Evolutionary conservation across 768 basidiomycete genomes (phyloP).

Genomic region (Asterophora parasitica): DNA sequence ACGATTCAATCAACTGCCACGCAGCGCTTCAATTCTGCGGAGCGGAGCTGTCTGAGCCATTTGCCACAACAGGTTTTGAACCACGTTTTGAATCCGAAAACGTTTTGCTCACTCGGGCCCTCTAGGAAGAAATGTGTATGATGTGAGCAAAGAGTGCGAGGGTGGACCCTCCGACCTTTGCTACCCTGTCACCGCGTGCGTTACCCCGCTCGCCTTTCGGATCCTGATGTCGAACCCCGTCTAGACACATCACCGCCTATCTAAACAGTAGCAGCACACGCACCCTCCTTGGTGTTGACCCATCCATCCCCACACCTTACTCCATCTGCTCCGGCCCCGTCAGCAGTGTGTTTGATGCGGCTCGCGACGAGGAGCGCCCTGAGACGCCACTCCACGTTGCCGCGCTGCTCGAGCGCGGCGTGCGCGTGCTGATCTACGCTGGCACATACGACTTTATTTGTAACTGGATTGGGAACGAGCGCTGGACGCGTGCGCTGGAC

Average conservation of each 20-base stretch:
- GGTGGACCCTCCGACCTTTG: constrained; percentile 47
- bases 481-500: constrained; percentile 64
- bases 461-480: constrained; percentile 71
- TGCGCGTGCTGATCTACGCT: constrained; percentile 66
- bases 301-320: constrained; percentile 31
- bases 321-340: constrained; percentile 36
- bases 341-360: constrained; percentile 37
- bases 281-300: constrained; percentile 57
- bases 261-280: constrained; percentile 57
- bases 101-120: too few relatives aligned
- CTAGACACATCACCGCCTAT: constrained; percentile 53
- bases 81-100: too few relatives aligned
- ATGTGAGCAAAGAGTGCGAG: constrained; percentile 60
- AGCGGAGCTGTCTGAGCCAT: constrained; percentile 38
- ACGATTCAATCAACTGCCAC: constrained; percentile 60
- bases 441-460: constrained; percentile 74
- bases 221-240: not conserved
- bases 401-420: constrained; percentile 64
- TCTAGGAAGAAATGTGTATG: constrained; percentile 57
- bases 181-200: constrained; percentile 46
- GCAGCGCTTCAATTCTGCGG: constrained; percentile 63
- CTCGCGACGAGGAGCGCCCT: constrained; percentile 40
- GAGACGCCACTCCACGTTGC: constrained; percentile 52
- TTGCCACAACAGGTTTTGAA: constrained; percentile 32
- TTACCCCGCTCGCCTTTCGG: not conserved